Base-by-base conservation (phyloP, 2,329 filamentous ascomycete species). In the Cercospora sp. region DNA sequence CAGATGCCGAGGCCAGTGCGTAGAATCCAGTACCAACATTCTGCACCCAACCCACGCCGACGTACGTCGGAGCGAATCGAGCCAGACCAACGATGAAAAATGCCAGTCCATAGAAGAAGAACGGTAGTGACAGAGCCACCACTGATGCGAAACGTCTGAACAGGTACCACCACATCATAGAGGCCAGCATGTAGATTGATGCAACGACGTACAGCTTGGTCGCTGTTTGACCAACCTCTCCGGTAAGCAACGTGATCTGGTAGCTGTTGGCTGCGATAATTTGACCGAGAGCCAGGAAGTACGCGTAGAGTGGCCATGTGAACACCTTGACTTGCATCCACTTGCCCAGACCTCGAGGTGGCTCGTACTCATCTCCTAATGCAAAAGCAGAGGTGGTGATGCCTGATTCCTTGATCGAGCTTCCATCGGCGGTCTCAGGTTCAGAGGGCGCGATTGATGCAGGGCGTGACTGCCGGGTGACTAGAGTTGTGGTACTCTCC, bases 231-330 rank as follows among this genome's bases (percentile, higher is more conserved):
- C 86, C 87, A 24, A 87, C 81, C 70, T 87, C 84, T 26, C 88
- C 88, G 0, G 87, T 88, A 13, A 90, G 81, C 16, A 90, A 81
- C 0, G 87, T 88, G 72, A 90, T 86, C 74, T 90, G 88, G 77
- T 89, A 89, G 0, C 85, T 88, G 77, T 88, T 89, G 66, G 86
- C 85, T 0, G 87, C 85, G 62, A 89, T 86, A 70, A 89, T 86
- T 72, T 89, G 87, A 18, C 86, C 85, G 24, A 88, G 80, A 7
- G 86, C 86, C n/a, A 89, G 81, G 61, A 89, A 81, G 70, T 89
- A 82, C 5, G 85, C 84, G 75, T 89, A 89, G 10, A 89, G 74
- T 0, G 87, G 87, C 87, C 87, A 89, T 71, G 88, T 85, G 12
- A 85, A 85, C 65, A 86, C 83, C 61, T 84, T 80, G 68, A 85